phyloP scores from a whole-genome alignment of 441 rosid species.

The Pelargonium cotyledonis region DNA sequence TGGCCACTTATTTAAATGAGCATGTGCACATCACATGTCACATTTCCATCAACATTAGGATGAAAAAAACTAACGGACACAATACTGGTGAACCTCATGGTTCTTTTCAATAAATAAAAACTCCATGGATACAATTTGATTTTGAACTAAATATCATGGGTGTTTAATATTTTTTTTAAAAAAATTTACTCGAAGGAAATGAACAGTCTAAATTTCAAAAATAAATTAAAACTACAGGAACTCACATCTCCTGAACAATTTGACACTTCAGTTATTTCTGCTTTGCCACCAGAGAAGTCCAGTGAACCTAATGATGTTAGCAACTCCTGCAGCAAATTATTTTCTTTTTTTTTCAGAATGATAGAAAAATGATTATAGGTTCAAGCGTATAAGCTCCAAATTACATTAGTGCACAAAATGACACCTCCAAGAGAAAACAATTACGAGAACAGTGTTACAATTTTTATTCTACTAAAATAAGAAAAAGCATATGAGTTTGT shows the following conservation, averaged over 20 bases:
- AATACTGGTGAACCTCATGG: too few relatives aligned
- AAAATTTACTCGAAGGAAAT: too few relatives aligned
- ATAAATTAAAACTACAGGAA: slow-evolving; percentile 10
- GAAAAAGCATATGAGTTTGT: neutral
- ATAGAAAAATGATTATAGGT: neutral
- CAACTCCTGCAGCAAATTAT: slow-evolving; percentile 47
- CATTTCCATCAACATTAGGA: too few relatives aligned
- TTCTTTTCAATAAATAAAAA: too few relatives aligned
- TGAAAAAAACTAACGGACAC: too few relatives aligned
- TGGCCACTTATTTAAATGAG: too few relatives aligned
- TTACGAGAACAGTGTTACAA: neutral
- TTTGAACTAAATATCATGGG: too few relatives aligned
- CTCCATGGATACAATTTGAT: too few relatives aligned
- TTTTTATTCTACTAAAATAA: neutral
- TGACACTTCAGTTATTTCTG: slow-evolving; percentile 58
- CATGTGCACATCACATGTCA: too few relatives aligned
- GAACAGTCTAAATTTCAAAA: too few relatives aligned
- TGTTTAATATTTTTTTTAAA: too few relatives aligned
- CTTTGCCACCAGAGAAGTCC: slow-evolving; percentile 66
- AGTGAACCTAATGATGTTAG: slow-evolving; percentile 48
- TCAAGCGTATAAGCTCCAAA: neutral
- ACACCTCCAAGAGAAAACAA: slow-evolving; percentile 5
- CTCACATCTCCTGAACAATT: slow-evolving; percentile 82
- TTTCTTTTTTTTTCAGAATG: neutral
- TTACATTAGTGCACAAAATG: neutral